Evolutionary conservation across 225 moss, liverwort and hornwort genomes (phyloP).

Genomic region (Marchantia polymorpha): DNA sequence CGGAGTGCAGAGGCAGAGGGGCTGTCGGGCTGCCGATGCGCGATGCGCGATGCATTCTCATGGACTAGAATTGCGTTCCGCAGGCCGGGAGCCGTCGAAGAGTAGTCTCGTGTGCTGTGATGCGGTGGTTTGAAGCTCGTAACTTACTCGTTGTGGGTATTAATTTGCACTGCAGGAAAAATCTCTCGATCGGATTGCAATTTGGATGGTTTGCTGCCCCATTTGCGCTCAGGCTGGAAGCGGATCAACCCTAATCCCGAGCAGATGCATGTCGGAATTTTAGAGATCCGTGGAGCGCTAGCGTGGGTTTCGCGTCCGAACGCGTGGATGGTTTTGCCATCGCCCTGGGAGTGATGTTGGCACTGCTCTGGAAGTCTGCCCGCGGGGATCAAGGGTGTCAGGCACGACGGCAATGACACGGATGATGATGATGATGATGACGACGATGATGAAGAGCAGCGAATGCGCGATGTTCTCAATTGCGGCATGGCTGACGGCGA

Average conservation of each 20-base stretch:
- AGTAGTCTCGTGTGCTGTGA: background rate
- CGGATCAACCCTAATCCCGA: constrained; percentile 18
- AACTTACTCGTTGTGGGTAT: background rate
- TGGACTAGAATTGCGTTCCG: background rate
- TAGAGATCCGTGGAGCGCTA: constrained; percentile 1
- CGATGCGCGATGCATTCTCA: background rate
- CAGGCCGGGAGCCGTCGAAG: background rate
- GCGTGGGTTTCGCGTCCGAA: background rate
- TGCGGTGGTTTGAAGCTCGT: background rate
- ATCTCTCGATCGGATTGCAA: constrained; percentile 5
- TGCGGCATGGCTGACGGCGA: background rate
- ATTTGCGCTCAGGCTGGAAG: background rate
- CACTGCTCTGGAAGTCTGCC: background rate
- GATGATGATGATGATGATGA: background rate
- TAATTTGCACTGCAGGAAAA: background rate
- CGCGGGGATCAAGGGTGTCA: background rate
- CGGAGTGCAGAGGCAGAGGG: no score
- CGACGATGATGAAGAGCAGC: background rate
- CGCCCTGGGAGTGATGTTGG: background rate
- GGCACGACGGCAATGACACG: no score
- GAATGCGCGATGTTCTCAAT: background rate
- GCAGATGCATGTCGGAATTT: background rate
- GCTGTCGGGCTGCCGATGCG: no score
- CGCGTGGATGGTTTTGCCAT: background rate
- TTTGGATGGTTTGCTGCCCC: constrained; percentile 2